phyloP scores from a whole-genome alignment of 1,284 basidiomycete genomes.

The Volvariella surrecta region DNA sequence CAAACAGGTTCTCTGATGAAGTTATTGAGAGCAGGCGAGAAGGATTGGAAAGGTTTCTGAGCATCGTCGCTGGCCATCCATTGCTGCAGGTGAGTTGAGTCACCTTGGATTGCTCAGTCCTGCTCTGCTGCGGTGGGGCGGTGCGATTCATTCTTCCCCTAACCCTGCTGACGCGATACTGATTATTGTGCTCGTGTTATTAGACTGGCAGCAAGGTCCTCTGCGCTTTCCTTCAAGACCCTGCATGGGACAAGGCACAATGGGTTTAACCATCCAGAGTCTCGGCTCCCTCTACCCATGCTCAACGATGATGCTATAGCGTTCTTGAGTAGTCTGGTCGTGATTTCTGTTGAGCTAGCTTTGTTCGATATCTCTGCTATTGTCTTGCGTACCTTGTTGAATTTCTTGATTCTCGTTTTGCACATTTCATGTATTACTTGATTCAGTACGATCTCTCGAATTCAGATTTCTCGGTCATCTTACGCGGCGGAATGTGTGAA shows the following conservation, averaged over 20 bases:
- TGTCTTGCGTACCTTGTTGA: neutral
- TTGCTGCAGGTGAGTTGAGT: constrained; percentile 71
- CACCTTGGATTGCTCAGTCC: neutral
- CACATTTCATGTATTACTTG: constrained; percentile 4
- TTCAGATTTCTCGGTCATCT: too few relatives aligned
- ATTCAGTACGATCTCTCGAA: too few relatives aligned
- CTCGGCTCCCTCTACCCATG: neutral
- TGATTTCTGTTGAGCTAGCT: too few relatives aligned
- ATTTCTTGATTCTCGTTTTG: neutral
- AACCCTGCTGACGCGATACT: neutral
- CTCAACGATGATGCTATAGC: too few relatives aligned
- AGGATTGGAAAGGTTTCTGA: constrained; percentile 92
- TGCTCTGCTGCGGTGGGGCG: constrained; percentile 1
- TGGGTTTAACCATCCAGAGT: constrained; percentile 45
- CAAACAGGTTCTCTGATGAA: constrained; percentile 95
- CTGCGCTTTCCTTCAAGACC: constrained; percentile 93
- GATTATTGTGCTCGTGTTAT: neutral
- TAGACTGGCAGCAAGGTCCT: constrained; percentile 97
- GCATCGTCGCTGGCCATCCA: constrained; percentile 95
- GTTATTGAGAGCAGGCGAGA: constrained; percentile 91
- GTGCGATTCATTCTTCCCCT: neutral
- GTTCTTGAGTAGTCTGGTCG: too few relatives aligned
- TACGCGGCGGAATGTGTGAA: too few relatives aligned
- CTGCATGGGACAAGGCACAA: constrained; percentile 73
- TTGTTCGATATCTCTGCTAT: neutral